Evolutionary conservation across 1,139 yeast species (phyloP).

Genomic region (Spathaspora jeffriesii): DNA sequence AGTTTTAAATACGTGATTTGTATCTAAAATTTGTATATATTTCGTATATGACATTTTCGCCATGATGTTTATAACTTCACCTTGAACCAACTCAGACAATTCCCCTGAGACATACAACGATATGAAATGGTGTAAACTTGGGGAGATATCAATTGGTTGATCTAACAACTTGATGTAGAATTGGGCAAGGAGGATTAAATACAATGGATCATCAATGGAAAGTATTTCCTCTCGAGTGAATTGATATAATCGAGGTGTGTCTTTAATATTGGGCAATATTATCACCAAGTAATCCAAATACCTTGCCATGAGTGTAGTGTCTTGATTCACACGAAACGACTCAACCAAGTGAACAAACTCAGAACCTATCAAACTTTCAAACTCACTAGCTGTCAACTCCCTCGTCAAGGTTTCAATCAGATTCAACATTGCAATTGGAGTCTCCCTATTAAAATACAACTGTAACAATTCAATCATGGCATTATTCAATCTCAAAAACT

Average conservation of each 20-base stretch:
- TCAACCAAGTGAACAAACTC: constrained; percentile 6
- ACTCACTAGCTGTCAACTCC: constrained; percentile 11
- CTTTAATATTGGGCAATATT: constrained; percentile 10
- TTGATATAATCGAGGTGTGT: constrained; percentile 10
- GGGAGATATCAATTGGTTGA: constrained; percentile 11
- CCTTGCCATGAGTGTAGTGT: constrained; percentile 21
- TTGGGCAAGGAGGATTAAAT: constrained; percentile 24
- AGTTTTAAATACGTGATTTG: constrained; percentile 20
- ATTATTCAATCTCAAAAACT: constrained; percentile 15
- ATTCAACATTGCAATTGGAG: constrained; percentile 16
- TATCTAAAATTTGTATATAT: constrained; percentile 11
- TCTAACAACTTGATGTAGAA: constrained; percentile 26
- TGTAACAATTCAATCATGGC: constrained; percentile 8
- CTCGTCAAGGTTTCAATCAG: constrained; percentile 17
- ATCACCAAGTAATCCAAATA: constrained; percentile 20
- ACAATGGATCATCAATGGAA: constrained; percentile 24
- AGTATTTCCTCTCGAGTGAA: constrained; percentile 16
- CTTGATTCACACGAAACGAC: constrained; percentile 9
- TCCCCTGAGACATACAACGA: constrained; percentile 13
- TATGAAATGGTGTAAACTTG: constrained; percentile 13
- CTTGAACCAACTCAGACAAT: constrained; percentile 11
- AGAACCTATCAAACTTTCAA: constrained; percentile 10
- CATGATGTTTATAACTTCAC: constrained; percentile 11
- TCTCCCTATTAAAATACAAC: constrained; percentile 9
- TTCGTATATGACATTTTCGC: constrained; percentile 11